Evolutionary conservation across 2,329 filamentous ascomycete genomes (phyloP).

Genomic region (Aspergillus fumigatus): DNA sequence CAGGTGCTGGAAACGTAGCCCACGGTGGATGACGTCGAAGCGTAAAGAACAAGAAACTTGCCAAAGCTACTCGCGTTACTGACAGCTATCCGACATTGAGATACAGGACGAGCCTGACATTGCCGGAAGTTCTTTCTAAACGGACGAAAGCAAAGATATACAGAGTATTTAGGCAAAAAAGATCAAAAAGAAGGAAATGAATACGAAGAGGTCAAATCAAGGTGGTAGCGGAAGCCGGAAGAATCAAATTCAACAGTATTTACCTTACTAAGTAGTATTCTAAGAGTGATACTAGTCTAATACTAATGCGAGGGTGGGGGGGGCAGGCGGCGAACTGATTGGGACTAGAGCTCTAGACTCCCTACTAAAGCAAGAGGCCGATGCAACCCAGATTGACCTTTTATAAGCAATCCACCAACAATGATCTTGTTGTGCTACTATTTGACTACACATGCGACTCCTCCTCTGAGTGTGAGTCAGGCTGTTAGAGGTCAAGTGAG

Average conservation of each 20-base stretch:
- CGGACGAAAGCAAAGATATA: neutral
- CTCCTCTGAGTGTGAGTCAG: neutral
- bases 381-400: neutral
- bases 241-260: constrained; percentile 5
- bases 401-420: neutral
- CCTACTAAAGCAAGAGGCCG: neutral
- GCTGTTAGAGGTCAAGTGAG: neutral
- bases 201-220: neutral
- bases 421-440: neutral
- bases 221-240: constrained; percentile 6
- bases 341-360: neutral
- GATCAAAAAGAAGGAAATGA: constrained; percentile 1
- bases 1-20: constrained; percentile 1
- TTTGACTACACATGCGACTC: neutral
- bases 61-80: constrained; percentile 10
- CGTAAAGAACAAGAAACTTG: neutral
- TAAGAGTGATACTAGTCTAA: neutral
- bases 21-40: neutral
- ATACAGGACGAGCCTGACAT: constrained; percentile 23
- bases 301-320: neutral
- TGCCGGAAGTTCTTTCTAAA: constrained; percentile 9
- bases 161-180: neutral
- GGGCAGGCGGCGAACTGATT: neutral
- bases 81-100: constrained; percentile 15
- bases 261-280: neutral